A percentile compares a stretch with the other conserved stretches of the same genome.
These are phyloP conservation scores for Pilobolus umbonatus DNA, from an alignment of 192 early-diverging fungal genomes.

Conservation along the genomic window DNA sequence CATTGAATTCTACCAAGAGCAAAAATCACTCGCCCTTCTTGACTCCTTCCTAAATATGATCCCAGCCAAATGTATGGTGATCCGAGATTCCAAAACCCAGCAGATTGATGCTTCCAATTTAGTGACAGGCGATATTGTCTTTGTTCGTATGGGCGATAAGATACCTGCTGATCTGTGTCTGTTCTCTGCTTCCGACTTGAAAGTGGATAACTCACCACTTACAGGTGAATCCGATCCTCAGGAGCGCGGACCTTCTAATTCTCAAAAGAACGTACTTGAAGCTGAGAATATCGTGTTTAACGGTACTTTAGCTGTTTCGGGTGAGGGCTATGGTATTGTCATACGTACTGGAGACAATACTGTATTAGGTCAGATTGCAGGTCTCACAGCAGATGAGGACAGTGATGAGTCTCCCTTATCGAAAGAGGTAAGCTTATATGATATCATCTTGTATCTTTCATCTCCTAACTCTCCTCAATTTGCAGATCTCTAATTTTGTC, in stretches of 20 bases:
- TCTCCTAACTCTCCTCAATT: neutral
- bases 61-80: conserved; percentile 72
- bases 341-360: conserved; percentile 91
- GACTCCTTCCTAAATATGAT: conserved; percentile 92
- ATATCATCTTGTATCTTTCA: conserved; percentile 2
- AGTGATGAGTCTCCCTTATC: conserved; percentile 70
- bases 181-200: conserved; percentile 77
- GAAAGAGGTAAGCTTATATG: conserved; percentile 40
- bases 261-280: conserved; percentile 79
- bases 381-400: conserved; percentile 75
- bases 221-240: conserved; percentile 97
- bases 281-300: conserved; percentile 91
- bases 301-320: conserved; percentile 77
- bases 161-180: conserved; percentile 87
- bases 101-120: conserved; percentile 68
- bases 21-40: conserved; percentile 84
- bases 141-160: conserved; percentile 90
- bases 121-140: conserved; percentile 86
- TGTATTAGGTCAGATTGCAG: conserved; percentile 93
- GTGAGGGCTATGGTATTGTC: conserved; percentile 90
- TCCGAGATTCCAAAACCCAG: conserved; percentile 71
- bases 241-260: conserved; percentile 63
- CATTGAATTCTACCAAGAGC: conserved; percentile 91
- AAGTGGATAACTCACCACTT: conserved; percentile 95
- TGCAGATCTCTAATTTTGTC: conserved; percentile 69